Percentiles rank a stretch among this genome's conserved stretches.
Conservation (phyloP, 768 basidiomycete genomes). For the Calvatia gigantea region DNA sequence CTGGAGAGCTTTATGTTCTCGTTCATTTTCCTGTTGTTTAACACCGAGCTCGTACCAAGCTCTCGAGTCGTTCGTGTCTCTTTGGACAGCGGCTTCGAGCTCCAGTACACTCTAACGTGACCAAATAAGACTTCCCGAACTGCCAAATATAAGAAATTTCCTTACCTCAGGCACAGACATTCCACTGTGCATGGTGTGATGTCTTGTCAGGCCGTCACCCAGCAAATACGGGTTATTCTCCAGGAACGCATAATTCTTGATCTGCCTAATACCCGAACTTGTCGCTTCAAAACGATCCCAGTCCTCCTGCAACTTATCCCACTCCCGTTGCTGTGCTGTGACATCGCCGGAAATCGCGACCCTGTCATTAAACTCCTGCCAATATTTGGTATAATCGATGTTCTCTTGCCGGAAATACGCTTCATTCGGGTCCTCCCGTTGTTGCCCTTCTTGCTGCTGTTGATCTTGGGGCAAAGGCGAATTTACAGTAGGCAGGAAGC, state of each 20-base stretch:
- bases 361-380: slow-evolving; percentile 40
- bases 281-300: slow-evolving; percentile 87
- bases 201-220: slow-evolving; percentile 56
- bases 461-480: slow-evolving; percentile 5
- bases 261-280: slow-evolving; percentile 53
- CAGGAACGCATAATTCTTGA: slow-evolving; percentile 69
- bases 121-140: slow-evolving; percentile 14
- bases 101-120: slow-evolving; percentile 79
- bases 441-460: slow-evolving; percentile 2
- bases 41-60: slow-evolving; percentile 94
- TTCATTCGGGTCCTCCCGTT: slow-evolving; percentile 48
- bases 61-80: slow-evolving; percentile 60
- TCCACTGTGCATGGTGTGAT: slow-evolving; percentile 37
- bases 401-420: slow-evolving; percentile 74
- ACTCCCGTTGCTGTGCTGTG: slow-evolving; percentile 34
- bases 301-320: slow-evolving; percentile 68
- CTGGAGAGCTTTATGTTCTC: slow-evolving; percentile 84
- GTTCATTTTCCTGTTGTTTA: slow-evolving; percentile 97
- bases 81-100: slow-evolving; percentile 86
- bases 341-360: slow-evolving; percentile 13
- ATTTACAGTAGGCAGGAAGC: background rate
- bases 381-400: slow-evolving; percentile 59
- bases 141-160: slow-evolving; percentile 6
- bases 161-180: slow-evolving; percentile 41
- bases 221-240: slow-evolving; percentile 73